Base-by-base conservation (phyloP, 257 asterid genomes). In the Solanum rostratum region DNA sequence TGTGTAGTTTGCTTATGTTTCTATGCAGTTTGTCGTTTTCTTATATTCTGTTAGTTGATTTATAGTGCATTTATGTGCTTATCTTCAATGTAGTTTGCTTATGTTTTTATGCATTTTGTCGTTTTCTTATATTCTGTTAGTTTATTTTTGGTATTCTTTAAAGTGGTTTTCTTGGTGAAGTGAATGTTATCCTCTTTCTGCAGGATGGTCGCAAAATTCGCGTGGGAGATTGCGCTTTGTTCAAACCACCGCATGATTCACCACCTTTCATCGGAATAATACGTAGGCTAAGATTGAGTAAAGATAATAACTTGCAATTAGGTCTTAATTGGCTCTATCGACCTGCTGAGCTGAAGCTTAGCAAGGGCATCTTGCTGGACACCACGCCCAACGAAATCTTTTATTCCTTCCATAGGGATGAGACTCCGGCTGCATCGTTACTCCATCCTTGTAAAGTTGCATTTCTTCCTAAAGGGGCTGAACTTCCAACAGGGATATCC, bases 361-460 rank as follows among this genome's bases (percentile, higher is more conserved):
- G 87, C 59, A 94, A 90, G 90, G 93, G 93, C 89, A 65, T 89
- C 87, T 86, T 90, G 76, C 76, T 88, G 85, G 98, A 94, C 85
- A 83, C 93, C 68, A 91, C 94, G 68, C 98, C 96, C 19, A 94
- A 93, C 97, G 98, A 96, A 84, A 86, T 95, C 43, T 96, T 96
- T 82, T 96, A 93, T 85, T 94, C 99, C 62, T 94, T 94, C 87
- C 99, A 94, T 83, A 82, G 92, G 88, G 96, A 94, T 93, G 91
- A 92, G 89, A 90, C 85, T 84, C 93, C 97, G 43, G 97, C 98
- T 84, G 97, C 98, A 55, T 93, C 98, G 52, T 91, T 94, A 84
- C 97, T 94, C n/a, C 99, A 95, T 91, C 99, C 97, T 39, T 94
- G 99, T 90, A 94, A 93, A 93, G 98, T 96, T 88, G 97, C 99